Evolutionary conservation across 768 basidiomycete genomes (phyloP).

Genomic region (Lactarius deliciosus): DNA sequence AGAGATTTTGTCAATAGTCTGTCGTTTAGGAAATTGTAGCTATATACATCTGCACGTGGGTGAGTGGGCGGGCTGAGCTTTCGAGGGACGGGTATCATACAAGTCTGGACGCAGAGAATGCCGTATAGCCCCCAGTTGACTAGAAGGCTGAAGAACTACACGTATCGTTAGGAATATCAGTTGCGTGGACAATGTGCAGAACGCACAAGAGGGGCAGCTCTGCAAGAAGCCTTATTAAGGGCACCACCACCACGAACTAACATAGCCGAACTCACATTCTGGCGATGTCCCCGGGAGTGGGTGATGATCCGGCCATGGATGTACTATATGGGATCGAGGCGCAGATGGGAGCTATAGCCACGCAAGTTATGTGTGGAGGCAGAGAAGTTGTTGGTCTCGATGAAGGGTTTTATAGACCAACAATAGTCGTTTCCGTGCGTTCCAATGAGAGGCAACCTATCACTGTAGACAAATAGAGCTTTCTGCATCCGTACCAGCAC

Average conservation of each 20-base stretch:
- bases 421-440: neutral
- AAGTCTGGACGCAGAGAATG: slow-evolving; percentile 34
- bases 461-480: neutral
- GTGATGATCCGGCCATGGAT: neutral
- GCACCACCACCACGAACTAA: neutral
- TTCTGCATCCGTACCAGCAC: neutral
- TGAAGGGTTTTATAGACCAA: neutral
- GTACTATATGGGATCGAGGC: neutral
- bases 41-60: slow-evolving; percentile 20
- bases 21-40: slow-evolving; percentile 23
- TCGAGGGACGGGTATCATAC: slow-evolving; percentile 23
- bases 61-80: neutral
- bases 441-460: neutral
- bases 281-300: neutral
- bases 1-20: neutral
- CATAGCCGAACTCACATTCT: neutral
- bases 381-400: neutral
- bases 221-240: neutral
- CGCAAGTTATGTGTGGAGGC: neutral
- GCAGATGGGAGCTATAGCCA: neutral
- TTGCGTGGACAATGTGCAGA: neutral
- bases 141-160: slow-evolving; percentile 23
- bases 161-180: neutral
- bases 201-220: slow-evolving; percentile 21
- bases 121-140: slow-evolving; percentile 35